These are phyloP conservation scores for Sporobolomyces roseus DNA, from an alignment of 768 basidiomycete genomes.

Conservation along the genomic window DNA sequence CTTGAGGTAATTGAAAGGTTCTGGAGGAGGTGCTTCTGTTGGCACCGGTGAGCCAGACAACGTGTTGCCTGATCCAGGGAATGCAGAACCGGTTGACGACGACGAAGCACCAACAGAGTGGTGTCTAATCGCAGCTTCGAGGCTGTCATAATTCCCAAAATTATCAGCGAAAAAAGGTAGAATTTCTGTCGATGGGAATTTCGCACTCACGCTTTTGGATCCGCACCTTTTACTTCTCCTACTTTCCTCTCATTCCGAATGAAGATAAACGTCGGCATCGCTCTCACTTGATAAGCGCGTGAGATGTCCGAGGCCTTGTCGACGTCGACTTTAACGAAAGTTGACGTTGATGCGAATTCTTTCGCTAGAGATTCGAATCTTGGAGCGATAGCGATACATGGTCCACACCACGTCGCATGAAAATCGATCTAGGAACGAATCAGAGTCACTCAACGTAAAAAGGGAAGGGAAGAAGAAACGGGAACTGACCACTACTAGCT, in stretches of 20 bases:
- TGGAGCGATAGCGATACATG: slow-evolving; percentile 47
- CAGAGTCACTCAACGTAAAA: not conserved
- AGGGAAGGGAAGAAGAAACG: not conserved
- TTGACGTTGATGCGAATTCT: slow-evolving; percentile 45
- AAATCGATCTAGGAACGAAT: slow-evolving; percentile 26
- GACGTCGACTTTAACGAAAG: slow-evolving; percentile 51
- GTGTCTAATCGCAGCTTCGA: slow-evolving; percentile 35
- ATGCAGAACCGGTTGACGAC: not conserved
- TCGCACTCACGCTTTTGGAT: slow-evolving; percentile 16
- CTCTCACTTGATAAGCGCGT: slow-evolving; percentile 45
- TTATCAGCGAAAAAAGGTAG: not conserved
- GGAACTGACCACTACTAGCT: slow-evolving; percentile 19
- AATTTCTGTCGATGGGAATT: no score
- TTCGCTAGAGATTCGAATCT: slow-evolving; percentile 48
- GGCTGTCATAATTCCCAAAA: slow-evolving; percentile 4
- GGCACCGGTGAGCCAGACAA: slow-evolving; percentile 25
- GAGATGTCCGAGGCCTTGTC: slow-evolving; percentile 49
- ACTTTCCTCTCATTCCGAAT: slow-evolving; percentile 48
- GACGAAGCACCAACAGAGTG: not conserved
- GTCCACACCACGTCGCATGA: slow-evolving; percentile 35
- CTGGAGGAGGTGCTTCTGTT: slow-evolving; percentile 18
- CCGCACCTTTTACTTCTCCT: slow-evolving; percentile 48
- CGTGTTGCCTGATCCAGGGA: slow-evolving; percentile 35
- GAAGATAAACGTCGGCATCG: slow-evolving; percentile 53
- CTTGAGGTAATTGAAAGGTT: not conserved